Conservation (phyloP, 495 filamentous ascomycete species). For the Penicillium diatomitis region DNA sequence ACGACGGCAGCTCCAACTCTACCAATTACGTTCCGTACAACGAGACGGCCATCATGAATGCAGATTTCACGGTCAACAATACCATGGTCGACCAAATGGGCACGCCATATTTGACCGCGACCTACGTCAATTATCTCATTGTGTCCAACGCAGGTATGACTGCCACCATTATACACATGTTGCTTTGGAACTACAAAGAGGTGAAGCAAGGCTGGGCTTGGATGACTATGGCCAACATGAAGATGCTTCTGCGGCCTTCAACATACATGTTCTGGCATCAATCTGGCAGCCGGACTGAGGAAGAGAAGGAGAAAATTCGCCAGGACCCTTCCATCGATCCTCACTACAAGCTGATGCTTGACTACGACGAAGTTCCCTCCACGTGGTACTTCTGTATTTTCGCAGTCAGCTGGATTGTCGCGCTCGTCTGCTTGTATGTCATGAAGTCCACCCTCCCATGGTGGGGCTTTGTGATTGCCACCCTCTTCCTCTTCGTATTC, state of each 20-base stretch:
- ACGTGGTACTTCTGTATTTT: constrained; percentile 16
- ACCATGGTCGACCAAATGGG: constrained; percentile 19
- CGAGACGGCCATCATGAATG: constrained; percentile 22
- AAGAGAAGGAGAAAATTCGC: neutral
- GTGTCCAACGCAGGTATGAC: constrained; percentile 35
- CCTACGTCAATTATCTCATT: constrained; percentile 31
- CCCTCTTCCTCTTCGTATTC: constrained; percentile 23
- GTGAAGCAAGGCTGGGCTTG: constrained; percentile 22
- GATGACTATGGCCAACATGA: neutral
- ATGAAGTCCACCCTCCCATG: constrained; percentile 38
- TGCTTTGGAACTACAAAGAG: constrained; percentile 27
- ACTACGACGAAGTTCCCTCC: neutral
- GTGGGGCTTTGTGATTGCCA: constrained; percentile 42
- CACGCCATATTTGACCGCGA: constrained; percentile 30
- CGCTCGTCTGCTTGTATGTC: constrained; percentile 29
- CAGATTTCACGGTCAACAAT: constrained; percentile 21
- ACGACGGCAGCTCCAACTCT: constrained; percentile 15
- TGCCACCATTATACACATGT: constrained; percentile 29
- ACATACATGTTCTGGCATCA: neutral
- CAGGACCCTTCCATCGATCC: neutral
- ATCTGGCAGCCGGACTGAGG: neutral
- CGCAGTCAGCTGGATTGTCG: constrained; percentile 31
- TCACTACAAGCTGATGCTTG: constrained; percentile 1
- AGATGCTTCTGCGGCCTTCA: neutral
- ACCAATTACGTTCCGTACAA: constrained; percentile 8